Evolutionary conservation across 768 basidiomycete species (phyloP), one percentile per base, ranked within the genome.

Genomic region (Mrakia frigida): DNA sequence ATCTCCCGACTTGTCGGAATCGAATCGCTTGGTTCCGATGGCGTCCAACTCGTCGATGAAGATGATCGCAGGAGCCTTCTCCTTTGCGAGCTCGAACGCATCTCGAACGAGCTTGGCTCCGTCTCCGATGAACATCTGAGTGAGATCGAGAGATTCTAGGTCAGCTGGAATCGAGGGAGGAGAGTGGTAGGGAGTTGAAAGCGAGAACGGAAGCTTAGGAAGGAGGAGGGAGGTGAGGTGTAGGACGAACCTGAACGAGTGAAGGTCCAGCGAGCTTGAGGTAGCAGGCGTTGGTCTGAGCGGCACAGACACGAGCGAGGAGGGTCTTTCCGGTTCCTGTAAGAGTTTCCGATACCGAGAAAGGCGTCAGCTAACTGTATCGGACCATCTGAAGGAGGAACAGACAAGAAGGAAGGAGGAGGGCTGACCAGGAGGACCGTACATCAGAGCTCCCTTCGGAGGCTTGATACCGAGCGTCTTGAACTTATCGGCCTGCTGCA

Each of bases 401-500:
- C 18, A 18, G 25, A 21, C n/a, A n/a, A 35, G 35, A 37, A 16
- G 25, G 28, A 28, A 50, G 63, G 23, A 7, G 16, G 46, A n/a
- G 46, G 46, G 79, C 84, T 70, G 79, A 92, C 94, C 95, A 80
- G 97, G 97, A 77, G 97, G 94, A 10, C 97, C 97, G 81, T 98
- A 98, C 97, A 99, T 99, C 77, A 99, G 84, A 81, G 92, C 95
- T 43, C 97, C 97, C 84, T 99, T 99, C 11, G 97, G 97, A 37
- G 97, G 94, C 79, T 90, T 92, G 82, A 99, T 98, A 46, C 97
- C 97, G n/a, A 99, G 84, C 1, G 90, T 94, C 86, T 98, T 98
- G 87, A 99, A 99, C 83, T 93, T 94, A 74, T 98, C 97, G 16
- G 94, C 91, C 83, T 99, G 94, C 82, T 98, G 92, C 95, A 99